Evolutionary conservation across 148 eudicot species (phyloP).

Genomic region (Tetragonia tetragonoides): DNA sequence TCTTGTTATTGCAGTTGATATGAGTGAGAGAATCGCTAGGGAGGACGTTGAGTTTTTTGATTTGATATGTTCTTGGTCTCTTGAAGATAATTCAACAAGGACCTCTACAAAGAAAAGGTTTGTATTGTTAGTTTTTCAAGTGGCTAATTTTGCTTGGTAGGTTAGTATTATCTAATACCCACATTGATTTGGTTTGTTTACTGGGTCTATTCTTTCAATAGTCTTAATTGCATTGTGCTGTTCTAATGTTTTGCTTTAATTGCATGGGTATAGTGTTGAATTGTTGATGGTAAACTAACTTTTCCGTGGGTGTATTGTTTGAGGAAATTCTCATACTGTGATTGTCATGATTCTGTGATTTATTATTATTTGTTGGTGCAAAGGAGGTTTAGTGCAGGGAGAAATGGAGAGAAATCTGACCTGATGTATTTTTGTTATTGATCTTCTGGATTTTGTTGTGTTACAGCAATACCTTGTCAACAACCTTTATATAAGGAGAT

Average conservation of each 20-base stretch:
- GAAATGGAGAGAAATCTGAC: no score
- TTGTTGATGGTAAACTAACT: not conserved
- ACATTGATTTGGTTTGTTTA: no score
- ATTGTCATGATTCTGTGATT: no score
- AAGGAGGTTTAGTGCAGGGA: no score
- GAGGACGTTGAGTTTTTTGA: slow-evolving; percentile 25
- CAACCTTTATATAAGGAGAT: no score
- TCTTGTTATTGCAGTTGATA: slow-evolving; percentile 12
- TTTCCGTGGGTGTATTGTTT: not conserved
- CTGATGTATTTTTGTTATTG: no score
- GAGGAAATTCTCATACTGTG: not conserved
- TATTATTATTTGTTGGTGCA: no score
- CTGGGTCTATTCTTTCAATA: no score
- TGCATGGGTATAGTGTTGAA: not conserved
- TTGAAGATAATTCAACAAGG: slow-evolving; percentile 51
- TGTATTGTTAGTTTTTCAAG: not conserved
- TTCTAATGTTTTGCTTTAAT: not conserved
- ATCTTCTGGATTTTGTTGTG: no score
- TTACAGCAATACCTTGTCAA: no score
- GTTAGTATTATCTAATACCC: not conserved
- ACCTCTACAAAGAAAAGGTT: slow-evolving; percentile 38
- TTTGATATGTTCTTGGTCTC: slow-evolving; percentile 56
- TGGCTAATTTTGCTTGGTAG: not conserved
- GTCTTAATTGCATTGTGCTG: not conserved
- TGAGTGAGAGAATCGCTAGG: slow-evolving; percentile 10